These are phyloP conservation scores for Beauveria brongniartii DNA, from an alignment of 2,329 filamentous ascomycete genomes.

Conservation along the genomic window DNA sequence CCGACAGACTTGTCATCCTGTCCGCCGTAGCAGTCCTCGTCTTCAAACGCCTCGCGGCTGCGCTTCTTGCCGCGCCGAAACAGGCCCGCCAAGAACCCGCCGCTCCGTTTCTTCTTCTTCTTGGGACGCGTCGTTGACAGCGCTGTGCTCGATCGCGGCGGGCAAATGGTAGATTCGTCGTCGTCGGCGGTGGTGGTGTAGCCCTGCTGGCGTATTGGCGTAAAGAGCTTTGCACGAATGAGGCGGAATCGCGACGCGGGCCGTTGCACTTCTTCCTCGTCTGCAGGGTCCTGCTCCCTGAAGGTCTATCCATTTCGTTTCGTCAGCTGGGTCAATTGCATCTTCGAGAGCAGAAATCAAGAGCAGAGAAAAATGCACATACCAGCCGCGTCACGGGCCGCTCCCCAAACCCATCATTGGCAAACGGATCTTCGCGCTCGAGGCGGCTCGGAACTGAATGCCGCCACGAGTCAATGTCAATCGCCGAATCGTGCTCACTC, in stretches of 20 bases:
- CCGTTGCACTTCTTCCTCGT: background rate
- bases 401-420: constrained; percentile 24
- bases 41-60: background rate
- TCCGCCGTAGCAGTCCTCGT: background rate
- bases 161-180: constrained; percentile 17
- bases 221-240: background rate
- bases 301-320: constrained; percentile 16
- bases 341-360: background rate
- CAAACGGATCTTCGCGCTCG: constrained; percentile 29
- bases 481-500: background rate
- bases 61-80: constrained; percentile 4
- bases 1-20: background rate
- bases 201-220: background rate
- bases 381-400: constrained; percentile 25
- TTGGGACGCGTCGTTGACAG: background rate
- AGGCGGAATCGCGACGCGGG: background rate
- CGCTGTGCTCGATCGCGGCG: constrained; percentile 16
- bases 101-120: background rate
- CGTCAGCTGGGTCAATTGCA: background rate
- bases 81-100: background rate
- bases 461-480: constrained; percentile 26
- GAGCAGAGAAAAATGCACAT: background rate
- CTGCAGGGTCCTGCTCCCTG: constrained; percentile 13
- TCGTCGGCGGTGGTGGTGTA: background rate
- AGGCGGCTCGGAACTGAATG: constrained; percentile 26